Conservation (phyloP, 306 rosid genomes). For the Ziziphus jujuba region DNA sequence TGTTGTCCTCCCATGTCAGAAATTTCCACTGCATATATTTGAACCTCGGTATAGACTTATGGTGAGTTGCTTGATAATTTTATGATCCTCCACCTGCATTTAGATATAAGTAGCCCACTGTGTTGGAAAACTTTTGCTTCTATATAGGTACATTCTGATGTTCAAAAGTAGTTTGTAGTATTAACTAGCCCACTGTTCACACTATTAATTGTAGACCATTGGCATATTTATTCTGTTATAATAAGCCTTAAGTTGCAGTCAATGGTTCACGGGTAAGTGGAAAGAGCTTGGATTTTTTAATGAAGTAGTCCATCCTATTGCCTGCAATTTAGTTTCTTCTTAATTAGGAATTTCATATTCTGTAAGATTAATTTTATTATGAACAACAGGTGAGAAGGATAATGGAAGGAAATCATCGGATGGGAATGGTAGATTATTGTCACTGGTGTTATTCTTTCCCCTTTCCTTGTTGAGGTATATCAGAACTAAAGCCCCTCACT, state of each 20-base stretch:
- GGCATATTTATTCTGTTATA: background rate
- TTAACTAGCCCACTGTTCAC: too few species aligned
- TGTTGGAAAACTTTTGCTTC: background rate
- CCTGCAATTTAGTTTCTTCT: background rate
- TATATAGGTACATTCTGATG: too few species aligned
- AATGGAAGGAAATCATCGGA: slow-evolving; percentile 98
- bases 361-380: background rate
- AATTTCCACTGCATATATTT: slow-evolving; percentile 87
- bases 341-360: too few species aligned
- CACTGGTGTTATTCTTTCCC: slow-evolving; percentile 29
- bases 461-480: slow-evolving; percentile 26
- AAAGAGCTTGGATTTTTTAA: background rate
- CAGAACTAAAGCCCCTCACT: slow-evolving; percentile 22
- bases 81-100: slow-evolving; percentile 4
- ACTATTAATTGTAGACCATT: background rate
- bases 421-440: slow-evolving; percentile 93
- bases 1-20: slow-evolving; percentile 91
- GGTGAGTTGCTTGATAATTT: slow-evolving; percentile 56
- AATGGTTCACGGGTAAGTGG: background rate
- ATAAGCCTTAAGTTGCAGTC: background rate
- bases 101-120: background rate
- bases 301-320: background rate
- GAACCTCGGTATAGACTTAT: slow-evolving; percentile 98
- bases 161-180: too few species aligned
- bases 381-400: slow-evolving; percentile 80